Conservation (phyloP, 2,329 filamentous ascomycete genomes). For the Hypoxylon sp. region DNA sequence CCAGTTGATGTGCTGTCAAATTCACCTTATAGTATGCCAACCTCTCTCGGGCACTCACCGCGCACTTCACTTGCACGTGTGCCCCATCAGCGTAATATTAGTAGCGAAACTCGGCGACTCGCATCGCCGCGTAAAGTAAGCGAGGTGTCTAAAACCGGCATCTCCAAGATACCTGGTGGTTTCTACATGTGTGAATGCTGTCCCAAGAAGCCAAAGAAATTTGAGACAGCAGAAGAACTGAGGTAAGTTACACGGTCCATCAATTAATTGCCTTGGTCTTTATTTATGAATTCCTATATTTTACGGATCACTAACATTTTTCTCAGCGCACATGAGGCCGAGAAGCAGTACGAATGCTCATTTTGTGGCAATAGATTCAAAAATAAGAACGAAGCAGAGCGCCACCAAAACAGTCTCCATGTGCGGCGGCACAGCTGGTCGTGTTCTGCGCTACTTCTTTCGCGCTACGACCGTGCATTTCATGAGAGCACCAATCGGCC, state of each 20-base stretch:
- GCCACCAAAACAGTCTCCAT: slow-evolving; percentile 95
- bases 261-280: not conserved
- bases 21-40: slow-evolving; percentile 66
- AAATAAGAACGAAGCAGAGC: slow-evolving; percentile 98
- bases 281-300: slow-evolving; percentile 1
- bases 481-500: slow-evolving; percentile 81
- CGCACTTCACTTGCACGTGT: slow-evolving; percentile 61
- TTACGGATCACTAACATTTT: slow-evolving; percentile 49
- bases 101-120: slow-evolving; percentile 58
- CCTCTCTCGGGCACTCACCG: slow-evolving; percentile 66
- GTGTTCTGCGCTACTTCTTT: slow-evolving; percentile 80
- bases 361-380: slow-evolving; percentile 98
- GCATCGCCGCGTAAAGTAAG: slow-evolving; percentile 67
- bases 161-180: slow-evolving; percentile 65
- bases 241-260: slow-evolving; percentile 69
- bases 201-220: slow-evolving; percentile 97
- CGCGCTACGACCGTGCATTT: slow-evolving; percentile 84
- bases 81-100: slow-evolving; percentile 63
- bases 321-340: slow-evolving; percentile 84
- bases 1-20: slow-evolving; percentile 58
- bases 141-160: slow-evolving; percentile 64
- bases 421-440: slow-evolving; percentile 96
- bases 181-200: slow-evolving; percentile 89
- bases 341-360: slow-evolving; percentile 95
- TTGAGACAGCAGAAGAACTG: slow-evolving; percentile 86